A percentile compares a stretch with the other conserved stretches of the same genome.
phyloP scores from a whole-genome alignment of 371 early-diverging fungal genomes.

The Actinomortierella wolfii region DNA sequence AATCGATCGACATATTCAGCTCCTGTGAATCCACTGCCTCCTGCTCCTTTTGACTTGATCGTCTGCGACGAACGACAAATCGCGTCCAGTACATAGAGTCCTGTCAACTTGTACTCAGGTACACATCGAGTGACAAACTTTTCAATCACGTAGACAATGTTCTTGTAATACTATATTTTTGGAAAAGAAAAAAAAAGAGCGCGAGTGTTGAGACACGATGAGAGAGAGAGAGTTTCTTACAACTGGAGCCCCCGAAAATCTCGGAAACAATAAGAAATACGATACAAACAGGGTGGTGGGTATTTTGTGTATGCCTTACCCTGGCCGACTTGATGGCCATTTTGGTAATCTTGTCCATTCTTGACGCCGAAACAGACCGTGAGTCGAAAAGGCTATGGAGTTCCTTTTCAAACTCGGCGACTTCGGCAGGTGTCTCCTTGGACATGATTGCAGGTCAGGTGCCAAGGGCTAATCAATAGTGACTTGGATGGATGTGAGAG shows the following conservation, averaged over 20 bases:
- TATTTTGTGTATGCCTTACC: no score
- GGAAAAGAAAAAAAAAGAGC: conserved; percentile 4
- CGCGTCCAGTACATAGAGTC: conserved; percentile 65
- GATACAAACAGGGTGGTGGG: no score
- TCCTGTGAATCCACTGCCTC: conserved; percentile 28
- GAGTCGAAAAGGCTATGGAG: conserved; percentile 40
- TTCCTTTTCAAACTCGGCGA: conserved; percentile 43
- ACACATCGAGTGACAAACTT: conserved; percentile 61
- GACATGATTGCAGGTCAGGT: neutral
- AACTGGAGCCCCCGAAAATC: neutral
- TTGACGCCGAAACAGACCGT: conserved; percentile 30
- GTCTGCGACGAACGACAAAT: conserved; percentile 54
- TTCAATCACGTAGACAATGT: conserved; percentile 59
- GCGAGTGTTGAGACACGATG: neutral
- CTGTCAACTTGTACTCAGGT: conserved; percentile 62
- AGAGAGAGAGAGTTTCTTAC: neutral
- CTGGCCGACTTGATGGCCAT: conserved; percentile 33
- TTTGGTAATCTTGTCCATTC: conserved; percentile 38
- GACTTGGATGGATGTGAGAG: neutral
- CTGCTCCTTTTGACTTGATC: conserved; percentile 34
- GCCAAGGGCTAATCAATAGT: no score
- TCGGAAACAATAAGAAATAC: neutral
- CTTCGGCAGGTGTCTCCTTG: conserved; percentile 42
- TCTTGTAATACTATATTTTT: conserved; percentile 58
- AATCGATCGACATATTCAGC: conserved; percentile 55